These are phyloP conservation scores for Coemansia sp. DNA, from an alignment of 192 early-diverging fungal genomes.

Conservation along the genomic window DNA sequence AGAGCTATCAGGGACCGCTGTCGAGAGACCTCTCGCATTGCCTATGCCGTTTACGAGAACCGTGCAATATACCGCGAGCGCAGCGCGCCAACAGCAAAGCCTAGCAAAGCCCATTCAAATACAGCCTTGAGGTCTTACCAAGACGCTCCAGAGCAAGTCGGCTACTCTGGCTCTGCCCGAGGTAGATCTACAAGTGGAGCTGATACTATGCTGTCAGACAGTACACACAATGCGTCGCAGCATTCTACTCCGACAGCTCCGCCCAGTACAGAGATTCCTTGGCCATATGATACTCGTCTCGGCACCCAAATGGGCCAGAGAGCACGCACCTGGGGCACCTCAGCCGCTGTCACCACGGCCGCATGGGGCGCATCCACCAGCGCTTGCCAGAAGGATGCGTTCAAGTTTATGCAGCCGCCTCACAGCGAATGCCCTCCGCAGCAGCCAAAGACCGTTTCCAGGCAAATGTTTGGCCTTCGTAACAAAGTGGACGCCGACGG, in stretches of 20 bases:
- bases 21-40: slow-evolving; percentile 28
- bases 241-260: not conserved
- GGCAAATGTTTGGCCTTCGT: slow-evolving; percentile 28
- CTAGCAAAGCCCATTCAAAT: not conserved
- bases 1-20: slow-evolving; percentile 38
- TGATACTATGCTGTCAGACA: not conserved
- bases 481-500: slow-evolving; percentile 33
- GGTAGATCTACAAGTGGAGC: not conserved
- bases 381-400: not conserved
- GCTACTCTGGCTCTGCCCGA: not conserved
- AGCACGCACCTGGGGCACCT: not conserved
- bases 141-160: not conserved
- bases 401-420: not conserved
- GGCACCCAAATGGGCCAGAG: not conserved
- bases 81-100: not conserved
- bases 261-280: not conserved
- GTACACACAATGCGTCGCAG: not conserved
- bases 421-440: not conserved
- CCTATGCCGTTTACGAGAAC: slow-evolving; percentile 40
- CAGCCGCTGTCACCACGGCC: not conserved
- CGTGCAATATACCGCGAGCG: slow-evolving; percentile 23
- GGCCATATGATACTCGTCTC: not conserved
- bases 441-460: not conserved
- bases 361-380: not conserved
- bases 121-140: not conserved